These are phyloP conservation scores for Scleroderma bovista DNA, from an alignment of 768 basidiomycete species.

Conservation along the genomic window DNA sequence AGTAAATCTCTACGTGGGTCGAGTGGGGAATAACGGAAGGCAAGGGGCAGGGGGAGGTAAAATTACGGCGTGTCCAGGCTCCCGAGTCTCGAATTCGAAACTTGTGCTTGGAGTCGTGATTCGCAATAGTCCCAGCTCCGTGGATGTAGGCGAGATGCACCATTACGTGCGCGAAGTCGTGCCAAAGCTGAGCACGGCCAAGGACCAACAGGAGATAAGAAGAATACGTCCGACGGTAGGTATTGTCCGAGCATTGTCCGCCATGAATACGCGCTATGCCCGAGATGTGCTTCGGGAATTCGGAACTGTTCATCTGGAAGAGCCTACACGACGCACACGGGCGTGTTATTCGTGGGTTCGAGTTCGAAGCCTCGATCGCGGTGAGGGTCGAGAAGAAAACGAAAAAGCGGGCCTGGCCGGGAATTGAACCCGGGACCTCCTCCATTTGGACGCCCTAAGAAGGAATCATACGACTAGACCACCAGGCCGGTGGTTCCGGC, in stretches of 20 bases:
- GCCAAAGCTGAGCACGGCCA: not conserved
- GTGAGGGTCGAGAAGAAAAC: not conserved
- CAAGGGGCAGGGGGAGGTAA: no score
- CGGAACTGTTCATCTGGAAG: no score
- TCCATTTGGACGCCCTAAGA: constrained; percentile 47
- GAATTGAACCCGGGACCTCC: constrained; percentile 90
- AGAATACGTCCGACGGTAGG: constrained; percentile 18
- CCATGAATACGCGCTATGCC: not conserved
- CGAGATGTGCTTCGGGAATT: not conserved
- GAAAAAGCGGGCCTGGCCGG: constrained; percentile 56
- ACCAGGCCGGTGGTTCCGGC: no score
- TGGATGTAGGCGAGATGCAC: not conserved
- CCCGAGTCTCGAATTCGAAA: no score
- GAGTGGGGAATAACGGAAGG: not conserved
- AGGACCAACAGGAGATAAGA: constrained; percentile 24
- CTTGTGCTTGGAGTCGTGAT: not conserved
- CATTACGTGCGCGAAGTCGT: not conserved
- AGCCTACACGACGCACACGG: no score
- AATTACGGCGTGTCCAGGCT: no score
- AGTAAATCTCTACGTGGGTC: not conserved
- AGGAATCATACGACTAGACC: constrained; percentile 66
- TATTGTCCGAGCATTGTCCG: constrained; percentile 3
- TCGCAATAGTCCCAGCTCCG: not conserved
- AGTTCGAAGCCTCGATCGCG: not conserved
- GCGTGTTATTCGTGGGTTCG: no score